phyloP scores from a whole-genome alignment of 1,284 basidiomycete species.

The Pascua guehoae region DNA sequence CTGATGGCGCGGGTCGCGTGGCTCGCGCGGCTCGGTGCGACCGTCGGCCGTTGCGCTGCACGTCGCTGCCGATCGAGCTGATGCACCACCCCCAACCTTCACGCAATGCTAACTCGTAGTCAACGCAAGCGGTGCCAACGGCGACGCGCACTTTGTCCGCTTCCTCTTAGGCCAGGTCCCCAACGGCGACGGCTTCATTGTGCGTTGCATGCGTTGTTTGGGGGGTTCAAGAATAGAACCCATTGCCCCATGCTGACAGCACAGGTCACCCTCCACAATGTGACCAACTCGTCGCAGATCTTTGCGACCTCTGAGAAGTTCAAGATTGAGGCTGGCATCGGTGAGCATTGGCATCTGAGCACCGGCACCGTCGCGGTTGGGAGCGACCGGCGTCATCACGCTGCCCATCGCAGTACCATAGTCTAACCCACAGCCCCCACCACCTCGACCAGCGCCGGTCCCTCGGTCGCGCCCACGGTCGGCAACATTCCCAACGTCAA shows the following conservation, averaged over 20 bases:
- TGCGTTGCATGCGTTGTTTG: too few relatives aligned
- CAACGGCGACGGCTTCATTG: slow-evolving; percentile 44
- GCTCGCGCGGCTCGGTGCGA: too few relatives aligned
- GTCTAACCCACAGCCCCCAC: slow-evolving; percentile 9
- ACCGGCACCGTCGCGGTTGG: too few relatives aligned
- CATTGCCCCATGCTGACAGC: too few relatives aligned
- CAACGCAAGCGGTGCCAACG: not conserved
- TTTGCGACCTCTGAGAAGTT: slow-evolving; percentile 52
- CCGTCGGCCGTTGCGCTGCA: too few relatives aligned
- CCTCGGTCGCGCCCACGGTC: not conserved
- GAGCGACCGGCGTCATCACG: too few relatives aligned
- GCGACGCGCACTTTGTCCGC: slow-evolving; percentile 16
- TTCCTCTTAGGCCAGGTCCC: slow-evolving; percentile 29
- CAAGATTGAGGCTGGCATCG: slow-evolving; percentile 39
- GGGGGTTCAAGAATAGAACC: too few relatives aligned
- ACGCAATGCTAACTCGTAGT: not conserved
- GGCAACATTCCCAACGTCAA: slow-evolving; percentile 20
- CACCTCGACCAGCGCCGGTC: slow-evolving; percentile 5
- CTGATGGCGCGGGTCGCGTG: too few relatives aligned
- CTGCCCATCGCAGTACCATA: not conserved
- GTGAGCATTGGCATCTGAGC: too few relatives aligned
- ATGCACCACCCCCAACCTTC: too few relatives aligned
- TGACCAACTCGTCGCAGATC: slow-evolving; percentile 49
- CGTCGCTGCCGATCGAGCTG: too few relatives aligned
- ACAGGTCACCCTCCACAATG: slow-evolving; percentile 51